Evolutionary conservation across 768 basidiomycete genomes (phyloP).

Genomic region (Hericium rajendrae): DNA sequence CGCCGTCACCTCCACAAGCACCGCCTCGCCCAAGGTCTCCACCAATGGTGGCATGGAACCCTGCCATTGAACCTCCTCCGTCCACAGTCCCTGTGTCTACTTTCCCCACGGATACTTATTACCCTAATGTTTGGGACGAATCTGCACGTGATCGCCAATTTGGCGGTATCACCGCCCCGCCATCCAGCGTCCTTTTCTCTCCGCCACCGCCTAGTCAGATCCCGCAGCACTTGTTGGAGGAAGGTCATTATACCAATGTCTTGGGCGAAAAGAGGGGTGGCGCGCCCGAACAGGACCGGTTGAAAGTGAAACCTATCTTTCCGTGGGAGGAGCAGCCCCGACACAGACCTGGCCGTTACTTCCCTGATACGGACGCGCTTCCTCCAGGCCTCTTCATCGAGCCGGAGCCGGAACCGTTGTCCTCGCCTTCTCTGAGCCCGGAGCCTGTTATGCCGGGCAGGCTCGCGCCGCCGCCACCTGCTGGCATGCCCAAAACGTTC

Average conservation of each 20-base stretch:
- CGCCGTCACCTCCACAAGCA: conserved; percentile 18
- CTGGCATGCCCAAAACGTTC: conserved; percentile 47
- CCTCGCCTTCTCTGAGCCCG: conserved; percentile 17
- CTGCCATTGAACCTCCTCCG: conserved; percentile 73
- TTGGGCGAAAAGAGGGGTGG: conserved; percentile 36
- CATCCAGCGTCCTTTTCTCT: conserved; percentile 42
- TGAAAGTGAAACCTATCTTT: conserved; percentile 72
- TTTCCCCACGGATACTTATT: conserved; percentile 71
- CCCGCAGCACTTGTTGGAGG: conserved; percentile 54
- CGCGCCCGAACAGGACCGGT: conserved; percentile 50
- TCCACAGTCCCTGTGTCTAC: conserved; percentile 42
- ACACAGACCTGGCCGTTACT: conserved; percentile 57
- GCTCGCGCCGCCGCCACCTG: conserved; percentile 23
- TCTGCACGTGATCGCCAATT: conserved; percentile 29
- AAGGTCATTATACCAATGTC: conserved; percentile 68
- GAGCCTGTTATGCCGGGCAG: conserved; percentile 8
- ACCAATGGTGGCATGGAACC: conserved; percentile 70
- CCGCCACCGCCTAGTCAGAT: conserved; percentile 52
- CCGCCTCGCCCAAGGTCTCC: conserved; percentile 45
- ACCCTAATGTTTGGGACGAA: conserved; percentile 82
- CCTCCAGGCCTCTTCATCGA: conserved; percentile 13
- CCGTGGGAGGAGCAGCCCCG: conserved; percentile 90
- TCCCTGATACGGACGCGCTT: conserved; percentile 29
- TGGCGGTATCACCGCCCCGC: conserved; percentile 18
- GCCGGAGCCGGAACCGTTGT: background rate